Base-by-base conservation (phyloP, 768 basidiomycete species). In the Ephemerocybe angulata region DNA sequence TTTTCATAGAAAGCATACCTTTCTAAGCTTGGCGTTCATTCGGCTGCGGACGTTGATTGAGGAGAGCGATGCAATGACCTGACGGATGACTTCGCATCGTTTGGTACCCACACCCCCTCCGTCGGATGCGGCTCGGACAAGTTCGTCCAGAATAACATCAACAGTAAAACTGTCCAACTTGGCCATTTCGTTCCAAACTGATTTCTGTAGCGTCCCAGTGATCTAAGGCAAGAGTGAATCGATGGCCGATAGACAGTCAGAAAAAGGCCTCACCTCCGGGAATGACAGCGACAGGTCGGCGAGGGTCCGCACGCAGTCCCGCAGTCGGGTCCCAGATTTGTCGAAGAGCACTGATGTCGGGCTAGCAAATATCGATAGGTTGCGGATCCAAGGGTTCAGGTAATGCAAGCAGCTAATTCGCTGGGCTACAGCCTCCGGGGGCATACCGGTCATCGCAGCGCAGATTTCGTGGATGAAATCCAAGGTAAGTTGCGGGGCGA, bases 391-490 rank as follows among this genome's bases (percentile, higher is more conserved):
- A 3, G 94, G 93, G 37, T 80, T 83, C 76, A 96, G 78, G 63
- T 93, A 94, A 56, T 88, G 84, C 21, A 95, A 67, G 62, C 86
- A 92, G 56, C 79, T 81, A 37, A 90, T 83, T 35, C 86, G 84
- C 46, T 88, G 86, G 1, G 70, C 77, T 63, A 65, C 58, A 2
- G 62, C 65, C 4, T 64, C 56, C 59, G 72, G 71, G 57, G 65
- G 77, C 76, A 73, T 78, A 43, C 75, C 72, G n/a, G 75, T 71
- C 76, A 90, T 83, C 2, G 84, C 81, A 0, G 79, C 79, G 29
- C 82, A 82, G 27, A 94, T 89, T 68, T 94, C 93, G n/a, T 85
- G 82, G 51, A 95, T 74, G 69, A 96, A 91, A 68, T 96, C 93
- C 17, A 96, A 73, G 0, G 93, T 94, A 29, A 96, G 73, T 30